Evolutionary conservation across 75 land plant genomes (phyloP).

Genomic region (Sequoiadendron giganteum): DNA sequence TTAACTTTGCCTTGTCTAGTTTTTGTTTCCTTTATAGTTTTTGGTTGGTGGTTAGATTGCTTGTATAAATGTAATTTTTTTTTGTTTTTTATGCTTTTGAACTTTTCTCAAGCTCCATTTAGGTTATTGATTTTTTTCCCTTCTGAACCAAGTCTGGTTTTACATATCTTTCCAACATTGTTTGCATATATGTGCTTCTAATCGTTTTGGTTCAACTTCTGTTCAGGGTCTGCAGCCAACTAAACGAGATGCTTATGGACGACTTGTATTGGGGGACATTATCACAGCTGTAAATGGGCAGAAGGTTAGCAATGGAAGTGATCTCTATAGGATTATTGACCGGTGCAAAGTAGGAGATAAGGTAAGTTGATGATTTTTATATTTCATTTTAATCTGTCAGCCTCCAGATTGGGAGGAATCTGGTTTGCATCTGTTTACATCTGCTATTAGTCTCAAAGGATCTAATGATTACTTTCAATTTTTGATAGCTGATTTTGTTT

Average conservation of each 20-base stretch:
- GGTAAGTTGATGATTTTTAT: constrained; percentile 20
- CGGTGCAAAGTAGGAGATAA: constrained; percentile 52
- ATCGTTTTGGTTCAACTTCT: background rate
- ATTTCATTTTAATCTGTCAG: background rate
- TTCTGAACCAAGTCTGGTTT: background rate
- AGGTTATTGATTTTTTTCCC: background rate
- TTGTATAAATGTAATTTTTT: background rate
- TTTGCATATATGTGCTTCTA: background rate
- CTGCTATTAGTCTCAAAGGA: background rate
- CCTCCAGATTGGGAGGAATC: constrained; percentile 3
- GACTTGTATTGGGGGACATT: constrained; percentile 49
- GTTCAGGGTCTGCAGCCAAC: constrained; percentile 46
- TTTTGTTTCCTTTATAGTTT: background rate
- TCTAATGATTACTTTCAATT: background rate
- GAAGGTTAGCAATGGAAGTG: constrained; percentile 49
- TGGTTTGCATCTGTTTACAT: background rate
- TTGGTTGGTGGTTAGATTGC: background rate
- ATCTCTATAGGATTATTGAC: constrained; percentile 49
- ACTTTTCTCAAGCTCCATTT: background rate
- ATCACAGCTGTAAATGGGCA: constrained; percentile 45
- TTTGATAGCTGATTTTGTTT: background rate
- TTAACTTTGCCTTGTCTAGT: background rate
- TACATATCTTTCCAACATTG: background rate
- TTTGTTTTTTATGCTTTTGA: background rate
- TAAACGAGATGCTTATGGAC: constrained; percentile 46